phyloP scores from a whole-genome alignment of 768 basidiomycete genomes.

The Filobasidium floriforme region DNA sequence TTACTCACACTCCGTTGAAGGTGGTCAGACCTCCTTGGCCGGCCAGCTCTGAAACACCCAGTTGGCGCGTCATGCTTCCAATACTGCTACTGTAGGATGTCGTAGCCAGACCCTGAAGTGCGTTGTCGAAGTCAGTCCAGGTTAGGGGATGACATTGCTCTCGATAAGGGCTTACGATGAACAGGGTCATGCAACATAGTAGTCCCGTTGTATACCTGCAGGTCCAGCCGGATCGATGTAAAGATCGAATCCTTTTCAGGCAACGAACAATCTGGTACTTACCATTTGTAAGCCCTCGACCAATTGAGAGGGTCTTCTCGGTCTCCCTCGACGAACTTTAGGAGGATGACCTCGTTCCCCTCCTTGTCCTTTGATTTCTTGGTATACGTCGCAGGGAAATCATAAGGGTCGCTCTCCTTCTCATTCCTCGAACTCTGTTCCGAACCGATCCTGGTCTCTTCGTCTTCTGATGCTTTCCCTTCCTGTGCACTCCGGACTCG shows the following conservation, averaged over 20 bases:
- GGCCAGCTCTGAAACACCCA: slow-evolving; percentile 8
- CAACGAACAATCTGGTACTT: too few relatives aligned
- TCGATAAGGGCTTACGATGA: slow-evolving; percentile 3
- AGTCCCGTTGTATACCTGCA: slow-evolving; percentile 10
- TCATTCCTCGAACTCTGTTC: neutral
- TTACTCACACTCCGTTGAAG: slow-evolving; percentile 13
- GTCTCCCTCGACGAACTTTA: slow-evolving; percentile 11
- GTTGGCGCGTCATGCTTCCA: slow-evolving; percentile 9
- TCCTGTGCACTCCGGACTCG: neutral
- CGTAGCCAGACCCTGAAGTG: slow-evolving; percentile 3
- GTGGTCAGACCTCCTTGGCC: slow-evolving; percentile 9
- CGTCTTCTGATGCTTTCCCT: neutral
- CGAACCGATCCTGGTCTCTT: slow-evolving; percentile 7
- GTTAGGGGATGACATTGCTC: neutral
- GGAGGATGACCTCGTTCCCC: slow-evolving; percentile 8
- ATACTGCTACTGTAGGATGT: slow-evolving; percentile 14
- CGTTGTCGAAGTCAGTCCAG: neutral
- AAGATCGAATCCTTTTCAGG: too few relatives aligned
- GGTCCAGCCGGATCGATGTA: too few relatives aligned
- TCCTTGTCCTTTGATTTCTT: neutral
- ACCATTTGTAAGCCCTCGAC: slow-evolving; percentile 3
- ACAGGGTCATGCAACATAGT: slow-evolving; percentile 7
- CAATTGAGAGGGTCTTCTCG: slow-evolving; percentile 10
- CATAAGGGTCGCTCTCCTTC: neutral
- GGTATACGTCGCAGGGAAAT: slow-evolving; percentile 12